A percentile compares a stretch with the other conserved stretches of the same genome.
phyloP scores from a whole-genome alignment of 441 rosid species.

The Syzygium syzygioides region DNA sequence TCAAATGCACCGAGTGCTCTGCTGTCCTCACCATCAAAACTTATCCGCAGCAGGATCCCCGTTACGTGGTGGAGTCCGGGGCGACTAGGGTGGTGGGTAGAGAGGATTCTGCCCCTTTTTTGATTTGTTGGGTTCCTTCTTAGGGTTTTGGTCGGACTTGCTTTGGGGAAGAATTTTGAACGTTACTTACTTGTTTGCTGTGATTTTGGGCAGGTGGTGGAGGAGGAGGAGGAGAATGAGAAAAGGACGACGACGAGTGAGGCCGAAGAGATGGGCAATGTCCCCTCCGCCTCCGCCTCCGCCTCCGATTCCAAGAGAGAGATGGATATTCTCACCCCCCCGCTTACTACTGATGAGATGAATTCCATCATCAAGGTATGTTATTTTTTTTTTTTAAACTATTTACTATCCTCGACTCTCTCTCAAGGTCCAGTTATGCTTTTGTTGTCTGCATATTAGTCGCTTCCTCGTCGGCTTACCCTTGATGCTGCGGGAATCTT shows the following conservation, averaged over 20 bases:
- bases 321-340: conserved; percentile 49
- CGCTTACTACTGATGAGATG: no score
- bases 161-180: not conserved
- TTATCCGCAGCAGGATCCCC: conserved; percentile 67
- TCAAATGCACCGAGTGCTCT: not conserved
- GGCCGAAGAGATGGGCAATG: not conserved
- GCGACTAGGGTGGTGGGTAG: conserved; percentile 53
- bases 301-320: conserved; percentile 86
- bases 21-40: conserved; percentile 46
- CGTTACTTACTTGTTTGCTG: not conserved
- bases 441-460: no score
- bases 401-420: no score
- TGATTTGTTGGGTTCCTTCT: not conserved
- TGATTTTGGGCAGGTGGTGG: conserved; percentile 30
- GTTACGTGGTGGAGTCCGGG: conserved; percentile 68
- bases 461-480: no score
- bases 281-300: no score
- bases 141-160: not conserved
- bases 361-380: no score
- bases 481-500: no score
- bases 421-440: conserved; percentile 25
- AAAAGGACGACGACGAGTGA: not conserved
- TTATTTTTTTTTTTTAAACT: no score
- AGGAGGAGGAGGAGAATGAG: conserved; percentile 38
- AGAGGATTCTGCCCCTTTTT: not conserved